Evolutionary conservation across 2,329 filamentous ascomycete genomes (phyloP), one percentile per base, ranked within the genome.

Genomic region (Aphanocladium album): DNA sequence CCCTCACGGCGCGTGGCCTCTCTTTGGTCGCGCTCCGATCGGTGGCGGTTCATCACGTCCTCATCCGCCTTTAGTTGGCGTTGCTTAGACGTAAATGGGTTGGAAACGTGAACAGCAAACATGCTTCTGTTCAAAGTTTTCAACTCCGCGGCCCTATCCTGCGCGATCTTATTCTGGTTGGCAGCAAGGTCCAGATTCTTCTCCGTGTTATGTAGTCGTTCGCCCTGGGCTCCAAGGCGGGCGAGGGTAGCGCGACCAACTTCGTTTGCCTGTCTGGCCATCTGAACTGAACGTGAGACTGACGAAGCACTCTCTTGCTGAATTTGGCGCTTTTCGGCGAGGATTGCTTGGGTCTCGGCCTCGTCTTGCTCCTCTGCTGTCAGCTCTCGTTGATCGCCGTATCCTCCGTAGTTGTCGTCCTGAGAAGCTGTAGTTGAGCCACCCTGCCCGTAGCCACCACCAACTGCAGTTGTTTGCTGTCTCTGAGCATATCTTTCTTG

Each of bases 81-180:
- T 65, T 82, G 83, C 64, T 83, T 85, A 16, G 85, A 85, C 0
- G 90, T 95, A 71, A 96, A 91, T 0, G 89, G 89, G 67, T 91
- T 91, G 57, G 80, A 80, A 27, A 93, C 87, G 69, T 92, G 89
- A 23, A 93, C 84, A 5, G 90, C 89, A 70, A 96, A 96, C 91
- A 97, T 96, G 77, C 88, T 92, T 64, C 89, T 82, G 74, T 97
- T 96, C 54, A 96, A 79, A 1, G 85, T 90, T 77, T 93, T 93
- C 41, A 97, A 79, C 70, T 96, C 91, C 52, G 86, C 84, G 1
- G 91, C 89, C 67, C 90, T 89, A 66, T 93, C 90, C 67, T 92
- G 87, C 0, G 90, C 90, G 62, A 89, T 78, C 61, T 86, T 84
- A 67, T 90, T 90, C 71, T 92, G 87, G 64, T 88, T 88, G n/a